Evolutionary conservation across 1,139 yeast species (phyloP).

Genomic region (Yamadazyma taylorii): DNA sequence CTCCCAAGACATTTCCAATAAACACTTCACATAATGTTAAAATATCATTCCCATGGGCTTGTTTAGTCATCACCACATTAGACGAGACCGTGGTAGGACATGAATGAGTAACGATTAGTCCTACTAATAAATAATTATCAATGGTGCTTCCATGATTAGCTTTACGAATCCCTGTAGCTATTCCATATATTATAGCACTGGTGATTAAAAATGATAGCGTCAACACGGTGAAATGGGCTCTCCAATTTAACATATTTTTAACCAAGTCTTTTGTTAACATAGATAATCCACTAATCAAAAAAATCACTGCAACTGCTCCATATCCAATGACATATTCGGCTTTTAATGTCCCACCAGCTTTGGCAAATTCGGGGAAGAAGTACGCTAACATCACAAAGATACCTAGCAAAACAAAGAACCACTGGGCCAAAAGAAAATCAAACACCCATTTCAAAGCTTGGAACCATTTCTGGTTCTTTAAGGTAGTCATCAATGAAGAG

Average conservation of each 20-base stretch:
- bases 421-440: constrained; percentile 41
- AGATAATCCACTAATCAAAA: constrained; percentile 75
- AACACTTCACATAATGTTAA: constrained; percentile 82
- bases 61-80: constrained; percentile 87
- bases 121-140: constrained; percentile 73
- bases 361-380: constrained; percentile 78
- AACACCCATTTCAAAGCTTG: constrained; percentile 18
- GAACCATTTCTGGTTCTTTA: constrained; percentile 10
- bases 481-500: too few relatives aligned
- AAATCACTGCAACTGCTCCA: constrained; percentile 84
- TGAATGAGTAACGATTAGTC: constrained; percentile 76
- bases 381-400: constrained; percentile 73
- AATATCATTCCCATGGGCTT: constrained; percentile 77
- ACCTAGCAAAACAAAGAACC: constrained; percentile 78
- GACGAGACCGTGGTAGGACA: constrained; percentile 92
- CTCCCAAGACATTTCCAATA: constrained; percentile 80
- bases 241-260: constrained; percentile 67
- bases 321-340: constrained; percentile 79
- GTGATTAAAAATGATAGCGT: constrained; percentile 72
- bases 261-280: constrained; percentile 64
- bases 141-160: constrained; percentile 54
- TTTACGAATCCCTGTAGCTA: constrained; percentile 63
- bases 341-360: constrained; percentile 73
- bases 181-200: constrained; percentile 71
- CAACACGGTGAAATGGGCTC: constrained; percentile 76